These are phyloP conservation scores for Fonsecaea nubica DNA, from an alignment of 2,329 filamentous ascomycete species.

Conservation along the genomic window DNA sequence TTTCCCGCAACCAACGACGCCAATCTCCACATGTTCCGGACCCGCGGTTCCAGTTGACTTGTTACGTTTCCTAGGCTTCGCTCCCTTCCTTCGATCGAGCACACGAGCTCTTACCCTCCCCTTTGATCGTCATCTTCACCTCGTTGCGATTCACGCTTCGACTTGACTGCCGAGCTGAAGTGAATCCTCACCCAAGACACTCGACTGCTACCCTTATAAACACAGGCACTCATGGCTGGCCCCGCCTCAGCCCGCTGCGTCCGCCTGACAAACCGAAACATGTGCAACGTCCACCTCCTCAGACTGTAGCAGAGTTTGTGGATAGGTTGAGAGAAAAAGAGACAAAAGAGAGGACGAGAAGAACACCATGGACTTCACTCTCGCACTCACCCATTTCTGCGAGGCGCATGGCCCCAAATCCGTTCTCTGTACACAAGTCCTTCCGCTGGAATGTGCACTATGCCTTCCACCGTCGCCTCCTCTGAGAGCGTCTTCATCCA, in stretches of 20 bases:
- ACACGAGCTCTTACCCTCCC: slow-evolving; percentile 25
- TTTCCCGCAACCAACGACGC: background rate
- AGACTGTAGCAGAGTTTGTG: slow-evolving; percentile 25
- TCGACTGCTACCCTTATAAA: background rate
- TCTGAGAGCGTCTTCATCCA: slow-evolving; percentile 51
- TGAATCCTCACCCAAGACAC: background rate
- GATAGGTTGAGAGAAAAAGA: slow-evolving; percentile 8
- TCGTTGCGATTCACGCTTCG: background rate
- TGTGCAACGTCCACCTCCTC: slow-evolving; percentile 15
- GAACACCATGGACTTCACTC: slow-evolving; percentile 40
- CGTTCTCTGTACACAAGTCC: slow-evolving; percentile 66
- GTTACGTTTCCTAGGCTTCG: background rate
- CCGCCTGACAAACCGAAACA: slow-evolving; percentile 25
- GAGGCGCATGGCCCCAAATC: slow-evolving; percentile 68
- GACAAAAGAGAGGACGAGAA: slow-evolving; percentile 3
- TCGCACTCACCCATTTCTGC: slow-evolving; percentile 68
- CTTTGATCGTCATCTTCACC: background rate
- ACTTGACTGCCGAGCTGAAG: background rate
- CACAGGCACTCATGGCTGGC: slow-evolving; percentile 23
- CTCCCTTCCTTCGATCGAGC: slow-evolving; percentile 17
- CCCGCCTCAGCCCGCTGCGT: slow-evolving; percentile 18
- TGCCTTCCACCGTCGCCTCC: slow-evolving; percentile 53
- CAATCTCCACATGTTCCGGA: slow-evolving; percentile 14
- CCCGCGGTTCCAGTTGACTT: slow-evolving; percentile 13
- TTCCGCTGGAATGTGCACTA: slow-evolving; percentile 60